Percentiles rank a stretch among this genome's conserved stretches.
Conservation (phyloP, 176 grass and related monocot species). For the Rhynchospora tenuis region DNA sequence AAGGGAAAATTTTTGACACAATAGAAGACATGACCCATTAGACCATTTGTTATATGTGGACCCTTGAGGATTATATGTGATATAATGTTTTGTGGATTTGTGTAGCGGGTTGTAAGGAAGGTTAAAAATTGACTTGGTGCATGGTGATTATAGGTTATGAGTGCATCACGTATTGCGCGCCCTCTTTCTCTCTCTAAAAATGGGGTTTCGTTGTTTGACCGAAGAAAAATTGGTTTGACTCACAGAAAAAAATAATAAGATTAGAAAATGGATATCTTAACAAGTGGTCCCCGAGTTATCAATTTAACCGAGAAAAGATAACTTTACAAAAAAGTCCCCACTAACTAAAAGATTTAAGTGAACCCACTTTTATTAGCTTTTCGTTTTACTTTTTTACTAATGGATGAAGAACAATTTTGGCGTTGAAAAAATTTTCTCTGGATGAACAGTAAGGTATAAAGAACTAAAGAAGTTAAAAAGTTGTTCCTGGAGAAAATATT, state of each 20-base stretch:
- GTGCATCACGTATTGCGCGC: not conserved
- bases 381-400: not conserved
- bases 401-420: not conserved
- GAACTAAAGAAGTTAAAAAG: not conserved
- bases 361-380: not conserved
- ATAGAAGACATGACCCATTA: not conserved
- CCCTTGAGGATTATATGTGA: not conserved
- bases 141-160: not conserved
- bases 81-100: not conserved
- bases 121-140: not conserved
- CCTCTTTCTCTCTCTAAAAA: conserved; percentile 18
- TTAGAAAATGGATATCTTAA: not conserved
- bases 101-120: not conserved
- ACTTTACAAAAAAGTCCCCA: not conserved
- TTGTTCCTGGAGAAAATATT: not conserved
- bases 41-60: not conserved
- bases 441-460: too few relatives aligned
- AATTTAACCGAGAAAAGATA: not conserved
- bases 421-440: too few relatives aligned
- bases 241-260: not conserved
- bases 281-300: not conserved
- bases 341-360: not conserved
- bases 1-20: not conserved
- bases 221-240: conserved; percentile 21
- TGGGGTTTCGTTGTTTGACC: conserved; percentile 42